Evolutionary conservation across 2,329 filamentous ascomycete genomes (phyloP).

Genomic region (Diplodia mutila): DNA sequence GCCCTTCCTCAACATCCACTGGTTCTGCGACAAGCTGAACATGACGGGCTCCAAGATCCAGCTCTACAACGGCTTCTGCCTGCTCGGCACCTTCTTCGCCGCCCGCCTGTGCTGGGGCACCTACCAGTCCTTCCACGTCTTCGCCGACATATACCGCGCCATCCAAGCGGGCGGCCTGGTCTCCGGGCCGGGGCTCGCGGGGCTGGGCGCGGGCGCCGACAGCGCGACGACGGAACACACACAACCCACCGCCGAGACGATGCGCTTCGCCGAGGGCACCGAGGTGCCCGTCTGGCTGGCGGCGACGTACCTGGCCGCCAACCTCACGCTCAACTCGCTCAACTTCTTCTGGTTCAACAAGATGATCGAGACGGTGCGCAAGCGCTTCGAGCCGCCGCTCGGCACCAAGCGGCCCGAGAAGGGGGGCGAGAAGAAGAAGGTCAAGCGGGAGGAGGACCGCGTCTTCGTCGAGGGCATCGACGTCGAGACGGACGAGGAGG

Average conservation of each 20-base stretch:
- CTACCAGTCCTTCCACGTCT: slow-evolving; percentile 68
- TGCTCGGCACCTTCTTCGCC: slow-evolving; percentile 75
- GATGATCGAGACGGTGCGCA: slow-evolving; percentile 80
- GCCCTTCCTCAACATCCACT: slow-evolving; percentile 85
- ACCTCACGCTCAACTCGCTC: slow-evolving; percentile 72
- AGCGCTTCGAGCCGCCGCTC: slow-evolving; percentile 68
- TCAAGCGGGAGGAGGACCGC: slow-evolving; percentile 30
- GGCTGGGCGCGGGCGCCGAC: background rate
- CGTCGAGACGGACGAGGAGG: slow-evolving; percentile 28
- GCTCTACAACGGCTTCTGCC: slow-evolving; percentile 74
- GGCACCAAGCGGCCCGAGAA: slow-evolving; percentile 44
- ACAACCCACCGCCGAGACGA: slow-evolving; percentile 46
- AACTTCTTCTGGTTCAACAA: slow-evolving; percentile 88
- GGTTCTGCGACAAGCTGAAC: slow-evolving; percentile 86
- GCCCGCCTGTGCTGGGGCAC: slow-evolving; percentile 79
- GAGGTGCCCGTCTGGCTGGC: slow-evolving; percentile 71
- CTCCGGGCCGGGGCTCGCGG: background rate
- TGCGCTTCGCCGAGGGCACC: slow-evolving; percentile 50
- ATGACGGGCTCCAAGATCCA: slow-evolving; percentile 76
- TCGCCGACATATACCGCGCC: slow-evolving; percentile 65
- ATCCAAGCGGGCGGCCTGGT: slow-evolving; percentile 32
- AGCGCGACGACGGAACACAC: slow-evolving; percentile 19
- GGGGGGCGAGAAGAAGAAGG: slow-evolving; percentile 30
- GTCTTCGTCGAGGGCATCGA: slow-evolving; percentile 29
- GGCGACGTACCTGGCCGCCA: slow-evolving; percentile 68